Evolutionary conservation across 1,284 basidiomycete species (phyloP).

Genomic region (Salmacisia buchloeana): DNA sequence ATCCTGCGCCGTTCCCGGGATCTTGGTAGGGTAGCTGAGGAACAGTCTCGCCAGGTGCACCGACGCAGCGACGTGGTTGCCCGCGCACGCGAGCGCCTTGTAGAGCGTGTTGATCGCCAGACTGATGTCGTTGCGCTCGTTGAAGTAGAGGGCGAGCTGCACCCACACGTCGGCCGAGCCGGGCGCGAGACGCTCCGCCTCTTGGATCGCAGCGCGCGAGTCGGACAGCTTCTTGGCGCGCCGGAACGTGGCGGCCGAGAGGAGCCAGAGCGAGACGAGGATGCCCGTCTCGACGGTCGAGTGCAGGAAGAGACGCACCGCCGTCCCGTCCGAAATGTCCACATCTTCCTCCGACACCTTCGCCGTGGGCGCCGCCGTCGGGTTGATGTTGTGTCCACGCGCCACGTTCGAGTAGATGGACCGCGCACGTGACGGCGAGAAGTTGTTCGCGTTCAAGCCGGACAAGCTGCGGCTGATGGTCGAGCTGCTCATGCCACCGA

Average conservation of each 20-base stretch:
- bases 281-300: slow-evolving; percentile 25
- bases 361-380: background rate
- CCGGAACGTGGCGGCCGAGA: slow-evolving; percentile 88
- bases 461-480: background rate
- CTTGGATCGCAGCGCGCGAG: slow-evolving; percentile 81
- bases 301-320: background rate
- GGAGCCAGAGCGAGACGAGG: slow-evolving; percentile 85
- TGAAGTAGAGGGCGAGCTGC: slow-evolving; percentile 56
- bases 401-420: background rate
- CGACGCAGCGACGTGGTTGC: slow-evolving; percentile 34
- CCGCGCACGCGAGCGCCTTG: slow-evolving; percentile 45
- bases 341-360: background rate
- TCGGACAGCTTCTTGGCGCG: slow-evolving; percentile 82
- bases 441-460: too few relatives aligned
- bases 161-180: slow-evolving; percentile 87
- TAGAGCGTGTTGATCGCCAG: slow-evolving; percentile 44
- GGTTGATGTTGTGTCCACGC: background rate
- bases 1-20: slow-evolving; percentile 18
- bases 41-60: slow-evolving; percentile 45
- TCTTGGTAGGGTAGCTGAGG: slow-evolving; percentile 26
- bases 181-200: slow-evolving; percentile 84
- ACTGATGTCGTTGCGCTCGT: slow-evolving; percentile 13
- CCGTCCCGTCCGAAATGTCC: background rate
- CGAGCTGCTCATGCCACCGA: background rate
- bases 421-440: background rate